Evolutionary conservation across 1,139 yeast genomes (phyloP), one percentile per base, ranked within the genome.

Genomic region (Suhomyces choctaworum): DNA sequence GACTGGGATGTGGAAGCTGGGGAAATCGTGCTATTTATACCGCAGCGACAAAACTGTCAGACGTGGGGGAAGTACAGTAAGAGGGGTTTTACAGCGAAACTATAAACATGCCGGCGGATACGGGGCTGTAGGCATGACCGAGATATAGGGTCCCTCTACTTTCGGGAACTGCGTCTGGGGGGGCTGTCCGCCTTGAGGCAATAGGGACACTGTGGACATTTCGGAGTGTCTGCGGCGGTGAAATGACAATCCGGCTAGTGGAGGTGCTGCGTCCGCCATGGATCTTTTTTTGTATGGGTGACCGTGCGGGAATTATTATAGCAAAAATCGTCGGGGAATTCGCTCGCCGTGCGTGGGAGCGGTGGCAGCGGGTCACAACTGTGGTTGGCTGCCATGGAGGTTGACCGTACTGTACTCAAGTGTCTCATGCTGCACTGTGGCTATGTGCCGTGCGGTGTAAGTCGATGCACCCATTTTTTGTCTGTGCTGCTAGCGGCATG

Each of bases 401-500:
- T n/a, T 25, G 27, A 25, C 20, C 16, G 27, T 4, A 25, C 25
- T 23, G 15, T 24, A n/a, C n/a, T n/a, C n/a, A n/a, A n/a, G n/a
- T n/a, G n/a, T n/a, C n/a, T n/a, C n/a, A n/a, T n/a, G n/a, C n/a
- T n/a, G n/a, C n/a, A n/a, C n/a, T n/a, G n/a, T n/a, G n/a, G n/a
- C n/a, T n/a, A n/a, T n/a, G n/a, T n/a, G n/a, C n/a, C n/a, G n/a
- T n/a, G n/a, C n/a, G n/a, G n/a, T n/a, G n/a, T n/a, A n/a, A n/a
- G n/a, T n/a, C n/a, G n/a, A n/a, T n/a, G n/a, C n/a, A n/a, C n/a
- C n/a, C n/a, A n/a, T 11, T 5, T 9, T 13, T 7, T 12, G 12
- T 15, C 24, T 12, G 30, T 13, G 7, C 16, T 16, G 20, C 4
- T 15, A 23, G 32, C 32, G 37, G 37, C 21, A 34, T 26, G 7